These are phyloP conservation scores for Salvia sclarea DNA, from an alignment of 305 asterid species.

Conservation along the genomic window DNA sequence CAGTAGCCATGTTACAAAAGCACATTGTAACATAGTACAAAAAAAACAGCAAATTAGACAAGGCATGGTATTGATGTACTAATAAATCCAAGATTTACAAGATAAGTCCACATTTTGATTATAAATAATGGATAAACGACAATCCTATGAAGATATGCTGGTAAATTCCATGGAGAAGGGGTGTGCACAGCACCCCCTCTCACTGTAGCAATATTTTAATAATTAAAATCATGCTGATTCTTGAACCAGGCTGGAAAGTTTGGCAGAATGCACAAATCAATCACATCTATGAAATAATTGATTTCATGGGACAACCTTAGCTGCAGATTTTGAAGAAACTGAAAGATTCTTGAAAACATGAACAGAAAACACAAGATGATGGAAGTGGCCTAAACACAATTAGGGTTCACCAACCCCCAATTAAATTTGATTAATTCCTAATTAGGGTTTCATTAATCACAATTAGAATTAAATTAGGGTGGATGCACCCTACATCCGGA, in stretches of 20 bases:
- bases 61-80: neutral
- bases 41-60: neutral
- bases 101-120: neutral
- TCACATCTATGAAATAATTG: neutral
- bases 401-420: too few relatives aligned
- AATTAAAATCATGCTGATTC: neutral
- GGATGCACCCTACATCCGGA: too few relatives aligned
- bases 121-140: neutral
- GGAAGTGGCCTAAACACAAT: too few relatives aligned
- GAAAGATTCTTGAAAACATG: conserved; percentile 1
- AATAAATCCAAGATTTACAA: neutral
- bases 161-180: too few relatives aligned
- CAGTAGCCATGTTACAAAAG: conserved; percentile 14
- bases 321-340: neutral
- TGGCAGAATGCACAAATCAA: conserved; percentile 8
- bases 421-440: too few relatives aligned
- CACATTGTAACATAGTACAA: neutral
- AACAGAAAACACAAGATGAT: neutral
- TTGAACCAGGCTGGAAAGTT: conserved; percentile 22
- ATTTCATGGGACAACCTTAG: neutral
- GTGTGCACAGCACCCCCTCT: too few relatives aligned
- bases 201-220: too few relatives aligned
- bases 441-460: too few relatives aligned
- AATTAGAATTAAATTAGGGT: too few relatives aligned
- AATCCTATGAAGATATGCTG: neutral